Evolutionary conservation across 2,329 filamentous ascomycete genomes (phyloP).

Genomic region (Aspergillus nomiae): DNA sequence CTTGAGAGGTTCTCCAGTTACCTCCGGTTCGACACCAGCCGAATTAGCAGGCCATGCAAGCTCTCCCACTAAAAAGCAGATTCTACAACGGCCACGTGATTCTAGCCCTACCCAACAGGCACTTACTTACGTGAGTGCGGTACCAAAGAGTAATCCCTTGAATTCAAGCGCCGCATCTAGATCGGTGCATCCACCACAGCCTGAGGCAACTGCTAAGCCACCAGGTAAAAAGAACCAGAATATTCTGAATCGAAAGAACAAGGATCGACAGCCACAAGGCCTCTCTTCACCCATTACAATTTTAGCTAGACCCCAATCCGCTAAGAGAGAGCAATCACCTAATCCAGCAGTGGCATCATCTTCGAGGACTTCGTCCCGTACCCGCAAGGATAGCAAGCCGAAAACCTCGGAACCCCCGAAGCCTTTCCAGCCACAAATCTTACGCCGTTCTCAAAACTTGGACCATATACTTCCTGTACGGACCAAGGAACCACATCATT

Average conservation of each 20-base stretch:
- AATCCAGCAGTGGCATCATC: constrained; percentile 5
- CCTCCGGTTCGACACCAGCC: constrained; percentile 38
- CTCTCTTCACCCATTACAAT: constrained; percentile 41
- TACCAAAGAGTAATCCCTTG: constrained; percentile 18
- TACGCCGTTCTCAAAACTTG: constrained; percentile 52
- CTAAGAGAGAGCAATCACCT: constrained; percentile 29
- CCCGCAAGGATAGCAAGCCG: constrained; percentile 19
- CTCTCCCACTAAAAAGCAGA: constrained; percentile 35
- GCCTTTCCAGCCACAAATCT: constrained; percentile 56
- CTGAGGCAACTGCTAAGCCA: constrained; percentile 35
- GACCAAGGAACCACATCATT: constrained; percentile 26
- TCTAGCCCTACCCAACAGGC: constrained; percentile 17
- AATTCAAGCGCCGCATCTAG: constrained; percentile 44
- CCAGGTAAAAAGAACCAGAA: constrained; percentile 27
- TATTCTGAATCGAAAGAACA: constrained; percentile 25
- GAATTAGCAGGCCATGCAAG: constrained; percentile 51
- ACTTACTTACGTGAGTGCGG: constrained; percentile 18
- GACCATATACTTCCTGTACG: constrained; percentile 31
- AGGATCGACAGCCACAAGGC: constrained; percentile 22
- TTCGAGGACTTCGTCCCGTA: constrained; percentile 12
- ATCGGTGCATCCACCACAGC: constrained; percentile 43
- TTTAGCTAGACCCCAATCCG: constrained; percentile 36
- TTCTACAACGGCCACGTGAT: constrained; percentile 33
- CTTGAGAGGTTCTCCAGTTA: constrained; percentile 29
- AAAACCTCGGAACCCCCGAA: constrained; percentile 42